Evolutionary conservation across 805 yeast species (phyloP).

Genomic region (Cyberlindnera maclurae): DNA sequence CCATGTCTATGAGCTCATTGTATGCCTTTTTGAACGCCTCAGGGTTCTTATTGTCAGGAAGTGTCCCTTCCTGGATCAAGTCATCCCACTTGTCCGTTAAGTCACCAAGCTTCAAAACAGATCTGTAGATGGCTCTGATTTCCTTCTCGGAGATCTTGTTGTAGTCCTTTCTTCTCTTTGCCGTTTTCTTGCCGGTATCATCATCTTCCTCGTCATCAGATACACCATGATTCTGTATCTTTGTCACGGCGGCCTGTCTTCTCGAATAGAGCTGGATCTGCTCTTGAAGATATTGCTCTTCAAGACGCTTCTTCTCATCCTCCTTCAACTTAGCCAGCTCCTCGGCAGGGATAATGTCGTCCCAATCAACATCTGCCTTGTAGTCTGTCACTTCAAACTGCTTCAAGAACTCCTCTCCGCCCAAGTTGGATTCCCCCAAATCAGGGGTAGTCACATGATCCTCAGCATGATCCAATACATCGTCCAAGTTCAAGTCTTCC

Average conservation of each 20-base stretch:
- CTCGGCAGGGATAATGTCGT: constrained; percentile 94
- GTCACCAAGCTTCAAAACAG: constrained; percentile 78
- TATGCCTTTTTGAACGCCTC: constrained; percentile 70
- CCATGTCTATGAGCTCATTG: constrained; percentile 57
- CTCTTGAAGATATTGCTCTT: constrained; percentile 80
- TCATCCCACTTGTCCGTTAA: constrained; percentile 72
- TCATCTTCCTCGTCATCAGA: constrained; percentile 34
- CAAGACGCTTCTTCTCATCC: constrained; percentile 80
- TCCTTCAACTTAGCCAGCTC: constrained; percentile 84
- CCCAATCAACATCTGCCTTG: constrained; percentile 98
- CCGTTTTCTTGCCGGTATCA: constrained; percentile 25
- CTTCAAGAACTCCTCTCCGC: constrained; percentile 94
- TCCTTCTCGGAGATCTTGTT: constrained; percentile 75
- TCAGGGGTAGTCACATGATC: constrained; percentile 96
- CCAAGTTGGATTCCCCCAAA: constrained; percentile 92
- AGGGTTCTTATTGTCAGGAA: constrained; percentile 78
- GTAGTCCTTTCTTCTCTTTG: constrained; percentile 31
- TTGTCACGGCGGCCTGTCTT: constrained; percentile 66
- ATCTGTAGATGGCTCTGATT: constrained; percentile 75
- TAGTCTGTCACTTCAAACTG: constrained; percentile 98
- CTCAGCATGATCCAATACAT: constrained; percentile 93
- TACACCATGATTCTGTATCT: constrained; percentile 42
- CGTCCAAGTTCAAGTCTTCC: constrained; percentile 92
- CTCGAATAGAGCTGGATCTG: constrained; percentile 85
- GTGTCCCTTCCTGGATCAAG: constrained; percentile 80